These are phyloP conservation scores for Globisporangium polare DNA, from an alignment of 352 stramenopile genomes.

Conservation along the genomic window DNA sequence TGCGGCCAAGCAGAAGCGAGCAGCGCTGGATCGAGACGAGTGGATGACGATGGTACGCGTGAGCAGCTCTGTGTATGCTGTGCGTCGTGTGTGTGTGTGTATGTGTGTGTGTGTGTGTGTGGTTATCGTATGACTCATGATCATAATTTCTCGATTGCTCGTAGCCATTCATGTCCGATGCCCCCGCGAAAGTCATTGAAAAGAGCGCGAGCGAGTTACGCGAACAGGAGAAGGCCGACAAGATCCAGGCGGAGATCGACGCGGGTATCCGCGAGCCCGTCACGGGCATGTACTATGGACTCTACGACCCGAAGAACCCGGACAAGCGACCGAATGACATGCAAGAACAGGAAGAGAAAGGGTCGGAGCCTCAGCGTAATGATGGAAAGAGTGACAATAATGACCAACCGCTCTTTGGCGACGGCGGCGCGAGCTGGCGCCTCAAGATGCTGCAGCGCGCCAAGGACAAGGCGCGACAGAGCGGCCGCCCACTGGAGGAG, in stretches of 20 bases:
- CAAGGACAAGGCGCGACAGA: conserved; percentile 49
- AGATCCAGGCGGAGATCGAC: conserved; percentile 72
- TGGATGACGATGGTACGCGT: conserved; percentile 72
- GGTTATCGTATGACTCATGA: neutral
- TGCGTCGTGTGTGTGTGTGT: neutral
- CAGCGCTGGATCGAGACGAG: conserved; percentile 53
- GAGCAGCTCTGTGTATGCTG: neutral
- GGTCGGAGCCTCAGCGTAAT: conserved; percentile 2
- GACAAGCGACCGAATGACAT: conserved; percentile 27
- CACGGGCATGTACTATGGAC: conserved; percentile 72
- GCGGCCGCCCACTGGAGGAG: conserved; percentile 48
- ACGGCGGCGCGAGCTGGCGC: conserved; percentile 79
- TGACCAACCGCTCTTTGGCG: conserved; percentile 42
- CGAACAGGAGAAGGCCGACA: conserved; percentile 46
- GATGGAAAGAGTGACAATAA: conserved; percentile 6
- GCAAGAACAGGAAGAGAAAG: conserved; percentile 11
- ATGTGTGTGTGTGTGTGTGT: neutral
- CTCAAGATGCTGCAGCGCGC: conserved; percentile 81
- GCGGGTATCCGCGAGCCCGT: conserved; percentile 69
- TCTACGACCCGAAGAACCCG: conserved; percentile 79
- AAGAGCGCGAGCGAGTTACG: conserved; percentile 40
- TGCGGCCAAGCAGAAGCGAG: neutral
- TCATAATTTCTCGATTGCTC: neutral
- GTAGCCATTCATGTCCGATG: conserved; percentile 43
- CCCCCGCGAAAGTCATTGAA: conserved; percentile 19